Base-by-base conservation (phyloP, 2,329 filamentous ascomycete species). In the Diaporthe sp. region DNA sequence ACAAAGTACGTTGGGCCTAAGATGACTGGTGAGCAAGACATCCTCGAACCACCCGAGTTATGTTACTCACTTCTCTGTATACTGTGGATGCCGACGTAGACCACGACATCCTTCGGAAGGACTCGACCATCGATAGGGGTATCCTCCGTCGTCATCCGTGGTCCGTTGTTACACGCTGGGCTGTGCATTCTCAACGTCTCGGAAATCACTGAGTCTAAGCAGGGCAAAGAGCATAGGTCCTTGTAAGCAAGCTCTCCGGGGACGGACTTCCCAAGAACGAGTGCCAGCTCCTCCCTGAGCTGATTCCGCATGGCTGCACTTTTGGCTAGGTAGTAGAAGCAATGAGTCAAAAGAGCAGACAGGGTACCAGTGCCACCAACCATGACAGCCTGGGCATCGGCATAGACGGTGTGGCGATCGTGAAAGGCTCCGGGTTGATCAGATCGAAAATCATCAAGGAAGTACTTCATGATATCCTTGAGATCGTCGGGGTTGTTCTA, bases 131-230 rank as follows among this genome's bases (percentile, higher is more conserved):
- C 22, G 25, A 42, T 61, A 1, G 1, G 2, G 8, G 22, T 42
- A 22, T 60, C 31, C 31, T 39, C 34, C 17, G 57, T 61, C 57
- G 34, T 61, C 34, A 42, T 22, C 13, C 57, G 17, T 12, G 57
- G 57, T 4, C 57, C 34, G 34, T 42, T 42, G 34, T 61, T 39
- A n/a, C 57, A 61, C 5, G 34, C 9, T 13, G 57, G 34, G 57
- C 57, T 39, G 57, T 61, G 57, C 57, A 61, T 61, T 12, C 57
- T 63, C 37, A 63, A 28, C 6, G 60, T 63, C 60, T 63, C 60
- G 20, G 13, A 44, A 5, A 63, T 31, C 5, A 63, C 60, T 8
- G 60, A 63, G 39, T 44, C 60, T 28, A 63, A 42, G 22, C 22
- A 28, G 15, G 37, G 37, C n/a, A 63, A n/a, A 28, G 60, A 44